Percentiles rank a stretch among this genome's conserved stretches.
Evolutionary conservation across 495 filamentous ascomycete species (phyloP).

Genomic region (Xylaria curta): DNA sequence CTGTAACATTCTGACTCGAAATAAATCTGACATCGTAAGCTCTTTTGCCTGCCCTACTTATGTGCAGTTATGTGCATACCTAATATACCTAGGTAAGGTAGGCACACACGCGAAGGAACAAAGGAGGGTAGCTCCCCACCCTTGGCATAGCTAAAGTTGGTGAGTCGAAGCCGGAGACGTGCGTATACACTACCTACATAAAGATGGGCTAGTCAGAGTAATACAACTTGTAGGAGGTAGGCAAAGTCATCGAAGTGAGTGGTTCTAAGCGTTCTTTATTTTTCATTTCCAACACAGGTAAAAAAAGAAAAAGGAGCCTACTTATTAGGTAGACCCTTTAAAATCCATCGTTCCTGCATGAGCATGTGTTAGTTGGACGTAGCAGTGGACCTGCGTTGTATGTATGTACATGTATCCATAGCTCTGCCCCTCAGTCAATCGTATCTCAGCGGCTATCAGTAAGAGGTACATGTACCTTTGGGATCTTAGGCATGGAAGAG

Average conservation of each 20-base stretch:
- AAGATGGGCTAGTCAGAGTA: background rate
- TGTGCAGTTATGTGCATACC: too few species aligned
- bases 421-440: background rate
- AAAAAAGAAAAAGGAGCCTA: too few species aligned
- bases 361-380: background rate
- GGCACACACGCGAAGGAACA: background rate
- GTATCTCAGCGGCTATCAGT: background rate
- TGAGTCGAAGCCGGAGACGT: background rate
- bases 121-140: background rate
- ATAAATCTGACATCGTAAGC: background rate
- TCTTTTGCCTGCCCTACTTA: background rate
- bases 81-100: too few species aligned
- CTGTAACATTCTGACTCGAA: background rate
- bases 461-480: background rate
- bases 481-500: background rate
- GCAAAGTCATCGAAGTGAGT: background rate
- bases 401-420: background rate
- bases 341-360: constrained; percentile 16
- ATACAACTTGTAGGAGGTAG: background rate
- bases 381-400: background rate
- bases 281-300: background rate
- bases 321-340: background rate
- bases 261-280: background rate
- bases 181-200: background rate
- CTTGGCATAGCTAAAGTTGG: background rate